Percentiles rank a stretch among this genome's conserved stretches.
phyloP scores from a whole-genome alignment of 2,329 filamentous ascomycete species.

The Alternaria infectoria region DNA sequence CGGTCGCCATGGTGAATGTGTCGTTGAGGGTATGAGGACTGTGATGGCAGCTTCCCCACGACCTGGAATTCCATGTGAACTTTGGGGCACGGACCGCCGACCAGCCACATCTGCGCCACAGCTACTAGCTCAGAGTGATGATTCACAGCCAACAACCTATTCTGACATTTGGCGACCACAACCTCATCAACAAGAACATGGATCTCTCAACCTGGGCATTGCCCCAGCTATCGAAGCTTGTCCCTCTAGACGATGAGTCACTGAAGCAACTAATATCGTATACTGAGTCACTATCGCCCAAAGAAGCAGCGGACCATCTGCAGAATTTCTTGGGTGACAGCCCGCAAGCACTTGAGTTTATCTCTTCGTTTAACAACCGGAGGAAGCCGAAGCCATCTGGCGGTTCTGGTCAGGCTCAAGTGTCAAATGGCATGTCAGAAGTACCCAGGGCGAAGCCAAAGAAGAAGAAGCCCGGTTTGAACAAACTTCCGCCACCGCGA shows the following conservation, averaged over 20 bases:
- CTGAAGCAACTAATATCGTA: constrained; percentile 86
- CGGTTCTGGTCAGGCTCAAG: constrained; percentile 17
- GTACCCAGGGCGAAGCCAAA: constrained; percentile 44
- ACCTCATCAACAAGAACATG: constrained; percentile 32
- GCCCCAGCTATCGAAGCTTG: constrained; percentile 76
- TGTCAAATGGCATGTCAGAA: constrained; percentile 31
- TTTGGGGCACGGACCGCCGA: constrained; percentile 11
- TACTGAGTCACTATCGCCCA: constrained; percentile 74
- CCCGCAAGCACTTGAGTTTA: constrained; percentile 74
- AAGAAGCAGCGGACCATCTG: constrained; percentile 82
- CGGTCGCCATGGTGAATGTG: constrained; percentile 56
- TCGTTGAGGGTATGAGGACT: constrained; percentile 23
- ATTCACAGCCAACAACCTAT: constrained; percentile 20
- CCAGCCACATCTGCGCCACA: constrained; percentile 23
- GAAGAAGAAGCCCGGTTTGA: constrained; percentile 51
- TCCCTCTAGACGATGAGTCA: constrained; percentile 85
- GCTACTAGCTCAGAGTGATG: constrained; percentile 21
- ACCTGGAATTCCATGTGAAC: constrained; percentile 4
- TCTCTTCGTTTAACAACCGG: constrained; percentile 75
- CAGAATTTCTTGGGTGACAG: constrained; percentile 88
- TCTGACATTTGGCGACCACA: constrained; percentile 2
- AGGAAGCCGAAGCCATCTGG: constrained; percentile 49
- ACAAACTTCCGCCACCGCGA: constrained; percentile 51
- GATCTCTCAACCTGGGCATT: constrained; percentile 63
- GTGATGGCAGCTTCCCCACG: constrained; percentile 20